These are phyloP conservation scores for Rehmannia glutinosa DNA, from an alignment of 257 asterid genomes.

Conservation along the genomic window DNA sequence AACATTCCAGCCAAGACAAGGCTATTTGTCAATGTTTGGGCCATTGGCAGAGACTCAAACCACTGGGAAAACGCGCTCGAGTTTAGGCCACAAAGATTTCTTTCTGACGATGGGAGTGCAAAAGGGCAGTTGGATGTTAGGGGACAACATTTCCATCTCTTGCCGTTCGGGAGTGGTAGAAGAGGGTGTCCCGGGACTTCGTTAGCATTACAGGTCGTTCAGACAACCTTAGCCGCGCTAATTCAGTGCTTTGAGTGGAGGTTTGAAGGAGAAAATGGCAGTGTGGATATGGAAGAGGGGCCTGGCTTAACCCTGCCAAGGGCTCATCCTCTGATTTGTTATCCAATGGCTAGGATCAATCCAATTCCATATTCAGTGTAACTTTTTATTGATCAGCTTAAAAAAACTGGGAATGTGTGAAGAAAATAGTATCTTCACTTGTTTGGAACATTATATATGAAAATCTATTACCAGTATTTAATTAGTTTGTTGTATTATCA, in stretches of 20 bases:
- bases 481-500: too few relatives aligned
- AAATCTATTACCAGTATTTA: too few relatives aligned
- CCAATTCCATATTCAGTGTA: conserved; percentile 17
- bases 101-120: too few relatives aligned
- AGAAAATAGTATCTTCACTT: too few relatives aligned
- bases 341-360: conserved; percentile 36
- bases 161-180: conserved; percentile 76
- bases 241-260: conserved; percentile 75
- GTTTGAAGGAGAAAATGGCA: conserved; percentile 24
- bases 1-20: conserved; percentile 46
- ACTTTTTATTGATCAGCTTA: too few relatives aligned
- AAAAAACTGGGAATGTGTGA: too few relatives aligned
- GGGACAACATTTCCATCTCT: conserved; percentile 61
- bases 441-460: too few relatives aligned
- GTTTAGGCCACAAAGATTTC: conserved; percentile 65
- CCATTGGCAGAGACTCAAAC: conserved; percentile 54
- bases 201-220: conserved; percentile 62
- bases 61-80: conserved; percentile 64
- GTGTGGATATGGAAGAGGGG: conserved; percentile 64
- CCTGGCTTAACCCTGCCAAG: conserved; percentile 53
- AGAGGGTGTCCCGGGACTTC: conserved; percentile 81
- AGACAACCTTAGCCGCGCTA: conserved; percentile 54
- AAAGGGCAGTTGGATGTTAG: conserved; percentile 67
- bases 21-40: conserved; percentile 65
- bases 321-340: conserved; percentile 56